Base-by-base conservation (phyloP, 192 early-diverging fungal species). In the Helicostylum pulchrum region DNA sequence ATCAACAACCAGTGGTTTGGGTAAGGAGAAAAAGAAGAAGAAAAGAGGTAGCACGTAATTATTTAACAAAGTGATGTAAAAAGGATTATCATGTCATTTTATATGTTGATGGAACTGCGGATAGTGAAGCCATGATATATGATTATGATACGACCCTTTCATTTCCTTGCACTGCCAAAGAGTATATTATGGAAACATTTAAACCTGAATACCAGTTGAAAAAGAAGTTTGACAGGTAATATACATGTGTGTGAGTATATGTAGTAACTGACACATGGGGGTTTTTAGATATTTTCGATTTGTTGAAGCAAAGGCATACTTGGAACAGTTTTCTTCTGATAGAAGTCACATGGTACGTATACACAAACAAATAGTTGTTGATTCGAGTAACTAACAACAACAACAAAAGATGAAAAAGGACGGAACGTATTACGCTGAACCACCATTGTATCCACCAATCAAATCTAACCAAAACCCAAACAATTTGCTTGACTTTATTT, bases 31-130 rank as follows among this genome's bases (percentile, higher is more conserved):
- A n/a, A n/a, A n/a, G n/a, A n/a, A n/a, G n/a, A n/a, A n/a, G n/a
- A n/a, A n/a, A n/a, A n/a, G n/a, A n/a, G n/a, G n/a, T n/a, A n/a
- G n/a, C n/a, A n/a, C n/a, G n/a, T n/a, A n/a, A n/a, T n/a, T n/a
- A n/a, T n/a, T n/a, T n/a, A n/a, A n/a, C n/a, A n/a, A n/a, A n/a
- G n/a, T n/a, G n/a, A n/a, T 36, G 4, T 36, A 36, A 36, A 11
- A 17, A 68, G 66, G 66, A 68, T 53, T 68, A 68, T 54, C 66
- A 68, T 62, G 66, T 68, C 17, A 68, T 68, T 2, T 26, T 68
- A 1, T n/a, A 53, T 11, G 50, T 52, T 30, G 50, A 54, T 11
- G 17, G 11, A 8, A 49, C 49, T 9, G 20, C 21, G 57, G 60
- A 61, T 32, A 39, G 5, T 30, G 26, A 26, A 39, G 36, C 7